A percentile compares a stretch with the other conserved stretches of the same genome.
Conservation (phyloP, 2,329 filamentous ascomycete genomes). For the Aciculosporium take region DNA sequence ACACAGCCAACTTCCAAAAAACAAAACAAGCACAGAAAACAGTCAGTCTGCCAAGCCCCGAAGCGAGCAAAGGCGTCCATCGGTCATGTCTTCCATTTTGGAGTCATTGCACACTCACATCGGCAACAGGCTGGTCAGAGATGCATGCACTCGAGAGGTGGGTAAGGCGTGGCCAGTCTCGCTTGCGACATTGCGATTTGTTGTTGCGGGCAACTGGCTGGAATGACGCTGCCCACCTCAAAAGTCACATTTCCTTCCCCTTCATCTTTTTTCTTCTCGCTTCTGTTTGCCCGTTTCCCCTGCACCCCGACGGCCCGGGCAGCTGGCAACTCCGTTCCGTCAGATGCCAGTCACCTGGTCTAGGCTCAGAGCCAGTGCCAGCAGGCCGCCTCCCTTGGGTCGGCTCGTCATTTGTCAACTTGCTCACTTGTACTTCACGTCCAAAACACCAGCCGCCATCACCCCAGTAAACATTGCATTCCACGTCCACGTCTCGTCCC, state of each 20-base stretch:
- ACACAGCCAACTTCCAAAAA: no score
- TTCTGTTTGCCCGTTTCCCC: neutral
- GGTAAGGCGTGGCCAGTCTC: neutral
- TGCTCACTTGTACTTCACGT: neutral
- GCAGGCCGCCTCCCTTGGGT: slow-evolving; percentile 7
- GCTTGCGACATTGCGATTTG: slow-evolving; percentile 5
- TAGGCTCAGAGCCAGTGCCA: slow-evolving; percentile 8
- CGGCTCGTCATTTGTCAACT: slow-evolving; percentile 1
- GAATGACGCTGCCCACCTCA: slow-evolving; percentile 6
- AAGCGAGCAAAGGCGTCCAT: neutral
- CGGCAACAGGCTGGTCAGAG: neutral
- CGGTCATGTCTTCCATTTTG: neutral
- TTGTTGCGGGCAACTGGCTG: slow-evolving; percentile 7
- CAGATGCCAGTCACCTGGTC: slow-evolving; percentile 8
- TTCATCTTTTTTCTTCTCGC: neutral
- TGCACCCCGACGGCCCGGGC: slow-evolving; percentile 3
- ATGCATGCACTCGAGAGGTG: neutral
- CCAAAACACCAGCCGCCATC: slow-evolving; percentile 8
- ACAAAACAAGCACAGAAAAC: no score
- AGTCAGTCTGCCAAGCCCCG: neutral
- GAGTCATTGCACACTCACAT: neutral
- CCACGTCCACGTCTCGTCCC: slow-evolving; percentile 5
- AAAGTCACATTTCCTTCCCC: neutral
- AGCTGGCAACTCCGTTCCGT: slow-evolving; percentile 5
- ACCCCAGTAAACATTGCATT: slow-evolving; percentile 11